Base-by-base conservation (phyloP, 192 early-diverging fungal genomes). In the Obelidium mucronatum region DNA sequence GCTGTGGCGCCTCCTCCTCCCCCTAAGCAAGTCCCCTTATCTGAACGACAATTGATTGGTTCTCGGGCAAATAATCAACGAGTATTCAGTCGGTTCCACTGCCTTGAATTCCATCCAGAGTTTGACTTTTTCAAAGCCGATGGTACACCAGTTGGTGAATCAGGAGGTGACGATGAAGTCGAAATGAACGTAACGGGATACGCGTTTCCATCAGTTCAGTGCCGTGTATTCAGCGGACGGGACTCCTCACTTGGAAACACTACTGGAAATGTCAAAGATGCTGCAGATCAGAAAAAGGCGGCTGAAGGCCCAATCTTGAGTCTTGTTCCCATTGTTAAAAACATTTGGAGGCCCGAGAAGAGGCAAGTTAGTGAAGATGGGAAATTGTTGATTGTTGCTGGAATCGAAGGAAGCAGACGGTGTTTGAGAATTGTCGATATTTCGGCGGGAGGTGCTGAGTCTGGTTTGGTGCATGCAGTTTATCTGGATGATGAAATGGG, bases 401-500 rank as follows among this genome's bases (percentile, higher is more conserved):
- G 72, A 6, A 31, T 74, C 28, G 72, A 74, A 44, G 72, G 72
- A 26, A 19, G 31, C 11, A 11, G 72, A 5, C 72, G 72, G 35
- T 61, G 56, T 26, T 58, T 74, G 42, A 36, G 72, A 40, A 35
- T 74, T 40, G 58, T 74, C 1, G 72, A 74, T 61, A 56, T 74
- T 8, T 17, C 72, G 15, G 8, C n/a, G n/a, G 60, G 72, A 26
- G 60, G 51, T 58, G 5, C 39, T 36, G 36, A 40, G n/a, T 4
- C 13, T 33, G 39, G 60, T 11, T 22, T 58, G 5, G 69, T 72
- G 8, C 69, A 36, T 24, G 56, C 48, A 5, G 60, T 74, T 62
- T 74, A 62, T 51, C 60, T 74, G 2, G 72, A 74, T 24, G 72
- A 74, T 63, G 72, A 62, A n/a, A 62, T 33, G 26, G 59, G 42